phyloP scores from a whole-genome alignment of 148 eudicot genomes.

The Euryodendron excelsum region DNA sequence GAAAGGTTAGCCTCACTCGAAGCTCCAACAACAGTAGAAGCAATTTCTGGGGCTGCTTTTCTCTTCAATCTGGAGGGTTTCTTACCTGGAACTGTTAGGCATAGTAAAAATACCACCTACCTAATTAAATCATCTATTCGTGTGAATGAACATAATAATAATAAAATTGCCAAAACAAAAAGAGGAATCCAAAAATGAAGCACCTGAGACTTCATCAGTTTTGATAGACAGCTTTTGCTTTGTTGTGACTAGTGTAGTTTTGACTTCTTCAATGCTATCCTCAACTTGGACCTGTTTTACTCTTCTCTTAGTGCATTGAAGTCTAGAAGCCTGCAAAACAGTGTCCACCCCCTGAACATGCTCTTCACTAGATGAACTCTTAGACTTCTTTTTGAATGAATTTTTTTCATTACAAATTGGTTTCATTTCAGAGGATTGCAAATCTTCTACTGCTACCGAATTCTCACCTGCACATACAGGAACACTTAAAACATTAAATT shows the following conservation, averaged over 20 bases:
- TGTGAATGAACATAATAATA: not conserved
- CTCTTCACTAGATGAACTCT: conserved; percentile 17
- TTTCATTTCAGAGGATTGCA: conserved; percentile 16
- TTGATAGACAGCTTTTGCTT: conserved; percentile 35
- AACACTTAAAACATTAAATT: not conserved
- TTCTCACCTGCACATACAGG: conserved; percentile 30
- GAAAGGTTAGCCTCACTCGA: conserved; percentile 33
- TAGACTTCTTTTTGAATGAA: conserved; percentile 22
- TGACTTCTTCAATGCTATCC: conserved; percentile 25
- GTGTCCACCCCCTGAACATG: conserved; percentile 4
- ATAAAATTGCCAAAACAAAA: not conserved
- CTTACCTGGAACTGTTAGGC: conserved; percentile 18
- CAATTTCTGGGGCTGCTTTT: conserved; percentile 35
- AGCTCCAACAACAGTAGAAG: conserved; percentile 36
- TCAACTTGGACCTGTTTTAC: conserved; percentile 28
- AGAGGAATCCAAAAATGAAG: conserved; percentile 1
- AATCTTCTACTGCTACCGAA: conserved; percentile 20
- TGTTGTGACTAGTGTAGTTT: conserved; percentile 19
- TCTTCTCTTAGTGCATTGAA: conserved; percentile 30
- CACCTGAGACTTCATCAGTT: conserved; percentile 32
- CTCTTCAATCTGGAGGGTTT: conserved; percentile 23
- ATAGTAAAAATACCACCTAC: conserved; percentile 18
- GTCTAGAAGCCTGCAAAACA: conserved; percentile 31
- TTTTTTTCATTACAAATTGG: not conserved
- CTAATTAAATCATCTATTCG: conserved; percentile 11